These are phyloP conservation scores for Plasmodium yoelii DNA, from an alignment of 169 alveolate species.

Conservation along the genomic window DNA sequence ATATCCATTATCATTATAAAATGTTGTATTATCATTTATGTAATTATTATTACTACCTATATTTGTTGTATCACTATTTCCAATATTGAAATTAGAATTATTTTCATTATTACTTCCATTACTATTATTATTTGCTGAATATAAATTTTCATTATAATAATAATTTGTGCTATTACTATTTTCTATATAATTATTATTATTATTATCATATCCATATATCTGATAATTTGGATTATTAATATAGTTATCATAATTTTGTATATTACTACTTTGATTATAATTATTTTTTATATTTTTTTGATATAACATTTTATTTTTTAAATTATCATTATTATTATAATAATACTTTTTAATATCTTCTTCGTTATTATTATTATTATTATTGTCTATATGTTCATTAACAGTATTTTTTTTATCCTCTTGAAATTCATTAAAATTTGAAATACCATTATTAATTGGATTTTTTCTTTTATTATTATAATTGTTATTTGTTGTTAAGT, in stretches of 20 bases:
- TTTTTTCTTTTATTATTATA: constrained; percentile 50
- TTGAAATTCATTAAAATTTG: background rate
- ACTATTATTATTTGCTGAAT: constrained; percentile 21
- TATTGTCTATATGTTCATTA: background rate
- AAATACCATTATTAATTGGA: constrained; percentile 3
- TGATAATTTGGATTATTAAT: background rate
- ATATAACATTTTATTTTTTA: too few species aligned
- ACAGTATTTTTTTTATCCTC: constrained; percentile 8
- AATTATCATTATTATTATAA: background rate
- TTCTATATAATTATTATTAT: constrained; percentile 3
- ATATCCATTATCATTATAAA: constrained; percentile 35
- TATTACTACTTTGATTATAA: background rate
- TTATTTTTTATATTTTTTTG: too few species aligned
- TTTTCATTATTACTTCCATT: constrained; percentile 22
- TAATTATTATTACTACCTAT: constrained; percentile 28
- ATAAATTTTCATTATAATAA: constrained; percentile 38
- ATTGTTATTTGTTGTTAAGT: constrained; percentile 10
- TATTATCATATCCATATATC: constrained; percentile 8
- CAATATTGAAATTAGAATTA: constrained; percentile 4
- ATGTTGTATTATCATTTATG: constrained; percentile 29
- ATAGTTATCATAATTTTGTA: background rate
- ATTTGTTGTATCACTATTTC: constrained; percentile 16
- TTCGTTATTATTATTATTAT: background rate
- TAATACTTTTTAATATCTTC: background rate
- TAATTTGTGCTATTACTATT: constrained; percentile 8